Percentiles rank a stretch among this genome's conserved stretches.
phyloP scores from a whole-genome alignment of 2,329 filamentous ascomycete species.

The Dactylellina leptospora region DNA sequence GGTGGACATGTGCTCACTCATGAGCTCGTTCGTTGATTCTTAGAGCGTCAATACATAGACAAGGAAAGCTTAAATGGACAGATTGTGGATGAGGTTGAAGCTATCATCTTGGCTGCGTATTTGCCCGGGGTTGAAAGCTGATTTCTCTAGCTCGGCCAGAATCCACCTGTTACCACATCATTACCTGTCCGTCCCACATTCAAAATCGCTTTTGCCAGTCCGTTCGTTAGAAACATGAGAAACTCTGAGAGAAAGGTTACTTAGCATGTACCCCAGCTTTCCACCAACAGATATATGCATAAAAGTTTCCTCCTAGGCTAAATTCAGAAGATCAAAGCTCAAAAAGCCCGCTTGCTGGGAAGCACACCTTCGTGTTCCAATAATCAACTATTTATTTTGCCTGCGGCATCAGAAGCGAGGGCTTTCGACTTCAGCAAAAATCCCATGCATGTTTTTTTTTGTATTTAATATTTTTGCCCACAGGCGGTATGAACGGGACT shows the following conservation, averaged over 20 bases:
- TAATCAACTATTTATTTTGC: slow-evolving; percentile 18
- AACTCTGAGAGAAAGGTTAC: too few relatives aligned
- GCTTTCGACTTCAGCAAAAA: slow-evolving; percentile 26
- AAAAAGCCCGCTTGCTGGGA: slow-evolving; percentile 17
- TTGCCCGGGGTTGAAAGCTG: neutral
- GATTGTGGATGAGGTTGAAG: neutral
- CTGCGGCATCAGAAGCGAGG: slow-evolving; percentile 27
- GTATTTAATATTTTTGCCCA: slow-evolving; percentile 22
- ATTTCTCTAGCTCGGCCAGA: too few relatives aligned
- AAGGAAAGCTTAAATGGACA: slow-evolving; percentile 52
- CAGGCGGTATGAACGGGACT: slow-evolving; percentile 29
- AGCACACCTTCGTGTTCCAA: slow-evolving; percentile 15
- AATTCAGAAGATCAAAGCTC: slow-evolving; percentile 53
- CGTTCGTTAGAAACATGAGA: too few relatives aligned
- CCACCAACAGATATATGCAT: slow-evolving; percentile 35
- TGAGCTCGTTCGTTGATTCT: slow-evolving; percentile 36
- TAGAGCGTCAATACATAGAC: slow-evolving; percentile 14
- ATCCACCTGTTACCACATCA: too few relatives aligned
- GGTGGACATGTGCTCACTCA: slow-evolving; percentile 34
- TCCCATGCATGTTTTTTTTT: slow-evolving; percentile 3
- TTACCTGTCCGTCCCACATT: too few relatives aligned
- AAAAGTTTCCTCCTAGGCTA: slow-evolving; percentile 38
- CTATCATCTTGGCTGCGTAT: slow-evolving; percentile 12
- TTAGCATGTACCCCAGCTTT: slow-evolving; percentile 43
- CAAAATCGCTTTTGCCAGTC: too few relatives aligned